A percentile compares a stretch with the other conserved stretches of the same genome.
Conservation (phyloP, 2,329 filamentous ascomycete genomes). For the Colletotrichum echinochloae region DNA sequence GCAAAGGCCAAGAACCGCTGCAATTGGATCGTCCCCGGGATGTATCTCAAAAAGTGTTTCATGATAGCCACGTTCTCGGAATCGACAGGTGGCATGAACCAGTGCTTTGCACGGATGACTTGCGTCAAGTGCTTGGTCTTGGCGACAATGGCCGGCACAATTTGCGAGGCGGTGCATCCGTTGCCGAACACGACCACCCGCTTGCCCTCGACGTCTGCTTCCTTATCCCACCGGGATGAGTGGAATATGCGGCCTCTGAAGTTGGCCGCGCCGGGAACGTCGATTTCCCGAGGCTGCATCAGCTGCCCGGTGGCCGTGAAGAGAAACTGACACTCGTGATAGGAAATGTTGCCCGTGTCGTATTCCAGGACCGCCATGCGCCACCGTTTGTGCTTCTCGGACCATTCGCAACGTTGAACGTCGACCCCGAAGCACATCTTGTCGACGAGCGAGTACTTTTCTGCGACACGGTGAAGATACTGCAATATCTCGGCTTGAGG, state of each 20-base stretch:
- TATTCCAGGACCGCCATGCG: slow-evolving; percentile 47
- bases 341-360: slow-evolving; percentile 42
- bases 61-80: slow-evolving; percentile 37
- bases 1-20: slow-evolving; percentile 58
- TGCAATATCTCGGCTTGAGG: slow-evolving; percentile 65
- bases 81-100: slow-evolving; percentile 53
- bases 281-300: slow-evolving; percentile 49
- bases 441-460: slow-evolving; percentile 54
- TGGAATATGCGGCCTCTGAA: slow-evolving; percentile 68
- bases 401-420: slow-evolving; percentile 55
- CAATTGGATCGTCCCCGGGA: slow-evolving; percentile 60
- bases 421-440: slow-evolving; percentile 55
- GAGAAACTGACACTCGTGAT: slow-evolving; percentile 56
- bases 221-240: slow-evolving; percentile 66
- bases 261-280: slow-evolving; percentile 61
- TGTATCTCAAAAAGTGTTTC: slow-evolving; percentile 53
- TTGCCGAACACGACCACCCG: slow-evolving; percentile 66
- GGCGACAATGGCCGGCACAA: slow-evolving; percentile 59
- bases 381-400: slow-evolving; percentile 51
- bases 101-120: slow-evolving; percentile 57
- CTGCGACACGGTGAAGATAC: slow-evolving; percentile 67
- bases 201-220: slow-evolving; percentile 60
- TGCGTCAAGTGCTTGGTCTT: slow-evolving; percentile 51
- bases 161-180: slow-evolving; percentile 66
- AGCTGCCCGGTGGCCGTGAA: slow-evolving; percentile 53